A percentile compares a stretch with the other conserved stretches of the same genome.
phyloP scores from a whole-genome alignment of 1,139 yeast genomes.

The Pichia terricola region DNA sequence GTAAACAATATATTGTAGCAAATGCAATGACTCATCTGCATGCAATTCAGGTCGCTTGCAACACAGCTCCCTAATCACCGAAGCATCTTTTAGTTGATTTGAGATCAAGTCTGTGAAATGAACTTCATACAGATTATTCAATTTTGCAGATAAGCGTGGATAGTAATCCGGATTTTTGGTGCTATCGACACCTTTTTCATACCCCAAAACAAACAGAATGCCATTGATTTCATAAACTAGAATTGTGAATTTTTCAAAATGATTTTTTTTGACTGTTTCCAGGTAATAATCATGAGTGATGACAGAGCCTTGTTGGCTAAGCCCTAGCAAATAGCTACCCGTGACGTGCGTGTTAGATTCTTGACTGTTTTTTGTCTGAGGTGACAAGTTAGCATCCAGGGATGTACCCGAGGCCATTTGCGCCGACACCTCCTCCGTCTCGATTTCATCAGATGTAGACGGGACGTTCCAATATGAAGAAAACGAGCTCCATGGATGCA shows the following conservation, averaged over 20 bases:
- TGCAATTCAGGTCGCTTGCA: too few species aligned
- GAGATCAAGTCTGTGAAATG: slow-evolving; percentile 20
- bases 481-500: slow-evolving; percentile 7
- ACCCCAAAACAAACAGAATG: slow-evolving; percentile 17
- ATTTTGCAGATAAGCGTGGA: slow-evolving; percentile 28
- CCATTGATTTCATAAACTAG: slow-evolving; percentile 24
- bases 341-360: too few species aligned
- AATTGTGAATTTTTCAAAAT: slow-evolving; percentile 7
- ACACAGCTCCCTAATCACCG: slow-evolving; percentile 3
- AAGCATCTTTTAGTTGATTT: slow-evolving; percentile 16
- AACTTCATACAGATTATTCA: slow-evolving; percentile 25
- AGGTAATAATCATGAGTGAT: slow-evolving; percentile 12
- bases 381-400: too few species aligned
- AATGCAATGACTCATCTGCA: too few species aligned
- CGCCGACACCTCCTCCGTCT: too few species aligned
- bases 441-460: too few species aligned
- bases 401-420: too few species aligned
- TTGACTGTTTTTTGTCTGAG: too few species aligned
- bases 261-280: not conserved
- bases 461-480: slow-evolving; percentile 3
- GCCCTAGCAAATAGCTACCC: slow-evolving; percentile 20
- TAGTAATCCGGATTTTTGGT: slow-evolving; percentile 5
- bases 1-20: slow-evolving; percentile 4
- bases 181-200: not conserved
- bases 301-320: slow-evolving; percentile 14